These are phyloP conservation scores for Dothistroma pini DNA, from an alignment of 2,329 filamentous ascomycete species.

Conservation along the genomic window DNA sequence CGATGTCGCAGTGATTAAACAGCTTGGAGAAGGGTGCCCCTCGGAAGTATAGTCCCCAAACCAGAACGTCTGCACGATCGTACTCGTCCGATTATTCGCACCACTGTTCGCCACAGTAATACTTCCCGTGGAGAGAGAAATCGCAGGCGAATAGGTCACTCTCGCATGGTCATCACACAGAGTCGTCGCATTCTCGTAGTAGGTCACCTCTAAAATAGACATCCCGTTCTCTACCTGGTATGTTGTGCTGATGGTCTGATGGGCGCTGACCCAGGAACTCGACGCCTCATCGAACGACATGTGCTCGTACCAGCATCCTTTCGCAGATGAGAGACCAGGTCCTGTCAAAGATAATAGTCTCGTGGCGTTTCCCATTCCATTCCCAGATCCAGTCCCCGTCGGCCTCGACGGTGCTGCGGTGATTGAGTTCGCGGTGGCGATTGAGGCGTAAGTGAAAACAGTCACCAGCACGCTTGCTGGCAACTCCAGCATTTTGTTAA, in stretches of 20 bases:
- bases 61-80: conserved; percentile 11
- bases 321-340: conserved; percentile 9
- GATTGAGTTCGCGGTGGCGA: background rate
- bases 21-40: conserved; percentile 22
- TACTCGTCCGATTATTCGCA: conserved; percentile 12
- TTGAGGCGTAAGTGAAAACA: conserved; percentile 10
- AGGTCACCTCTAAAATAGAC: conserved; percentile 20
- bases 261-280: conserved; percentile 5
- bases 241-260: conserved; percentile 1
- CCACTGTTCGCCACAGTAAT: conserved; percentile 10
- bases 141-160: conserved; percentile 26
- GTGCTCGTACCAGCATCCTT: conserved; percentile 3
- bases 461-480: conserved; percentile 17
- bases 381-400: background rate
- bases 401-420: background rate
- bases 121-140: conserved; percentile 18
- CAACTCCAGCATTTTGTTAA: conserved; percentile 14
- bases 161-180: conserved; percentile 32
- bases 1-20: conserved; percentile 20
- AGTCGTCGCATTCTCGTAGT: conserved; percentile 30
- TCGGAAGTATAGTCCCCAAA: conserved; percentile 10
- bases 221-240: conserved; percentile 19
- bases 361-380: conserved; percentile 5
- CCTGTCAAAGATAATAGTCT: conserved; percentile 8
- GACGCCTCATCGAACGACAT: background rate